Evolutionary conservation across 345 rosid species (phyloP), one percentile per base, ranked within the genome.

Genomic region (Ricinus communis): DNA sequence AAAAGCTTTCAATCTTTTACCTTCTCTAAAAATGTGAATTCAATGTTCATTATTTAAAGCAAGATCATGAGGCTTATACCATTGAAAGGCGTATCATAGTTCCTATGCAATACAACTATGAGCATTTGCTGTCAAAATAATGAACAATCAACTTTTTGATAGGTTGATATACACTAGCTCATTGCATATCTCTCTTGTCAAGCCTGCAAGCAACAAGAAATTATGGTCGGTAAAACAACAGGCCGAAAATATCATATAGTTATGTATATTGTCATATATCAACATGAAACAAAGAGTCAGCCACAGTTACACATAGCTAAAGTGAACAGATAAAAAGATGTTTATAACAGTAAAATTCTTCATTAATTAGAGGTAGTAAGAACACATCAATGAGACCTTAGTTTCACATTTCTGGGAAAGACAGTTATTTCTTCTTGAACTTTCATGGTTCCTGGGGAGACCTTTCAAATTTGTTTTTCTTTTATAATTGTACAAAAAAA

Each of bases 141-240:
- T 13, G n/a, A n/a, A 13, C 51, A 21, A n/a, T n/a, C 50, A 36
- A 6, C 25, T 8, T 36, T 62, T 62, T n/a, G 13, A 6, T 8
- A 22, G n/a, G 33, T 18, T 1, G 2, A 5, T 16, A 11, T 19
- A 8, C 10, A 59, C 43, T 38, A 40, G 24, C 66, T 62, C 30
- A 22, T 10, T 16, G 8, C 30, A 9, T 24, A 24, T 52, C 54
- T 64, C 22, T 15, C 5, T n/a, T 38, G 11, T 64, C 36, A 27
- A 47, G 22, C 53, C 68, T 71, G 68, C 50, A 62, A 41, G 11
- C 58, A 15, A 36, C 38, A 70, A 62, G 51, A 24, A 50, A 33
- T 25, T 27, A 19, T 5, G 21, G 56, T 70, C 52, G 57, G 49
- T 27, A 15, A 19, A 62, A 62, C 22, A 9, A 15, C 19, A 24